Evolutionary conservation across 192 early-diverging fungal species (phyloP), one percentile per base, ranked within the genome.

Genomic region (Coemansia sp.): DNA sequence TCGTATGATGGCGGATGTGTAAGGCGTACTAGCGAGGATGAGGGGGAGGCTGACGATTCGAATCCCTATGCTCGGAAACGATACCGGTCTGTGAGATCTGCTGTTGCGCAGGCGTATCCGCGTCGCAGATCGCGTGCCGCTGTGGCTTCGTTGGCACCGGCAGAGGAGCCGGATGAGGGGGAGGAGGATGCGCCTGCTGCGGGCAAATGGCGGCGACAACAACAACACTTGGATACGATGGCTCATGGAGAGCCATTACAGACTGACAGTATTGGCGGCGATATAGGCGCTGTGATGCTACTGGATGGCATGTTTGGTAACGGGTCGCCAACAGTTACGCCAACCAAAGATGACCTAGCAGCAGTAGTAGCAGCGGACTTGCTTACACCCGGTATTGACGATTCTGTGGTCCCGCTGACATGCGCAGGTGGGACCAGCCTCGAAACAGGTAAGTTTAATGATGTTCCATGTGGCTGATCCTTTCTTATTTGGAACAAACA

Each of bases 21-120:
- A 26, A 21, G 23, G 49, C 19, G 46, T 3, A 13, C 52, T 26
- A 55, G 52, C 52, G 64, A 70, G 10, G 55, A 60, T 37, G 35
- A 37, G 7, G 40, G 60, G 26, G 55, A 67, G 16, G 67, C 33
- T 26, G 62, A 40, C 3, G 73, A 67, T 4, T 47, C 58, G 19
- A 82, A 82, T 44, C 79, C 79, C 1, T 82, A 82, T 63, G 79
- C 79, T 10, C 64, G 79, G 8, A 82, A 82, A 57, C 58, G 75
- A 14, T 82, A 76, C 59, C 49, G 61, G 60, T 82, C 79, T 11
- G 79, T 82, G 21, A 65, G 72, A 37, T 82, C 79, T 19, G 74
- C 72, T 4, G 79, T 82, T 0, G 71, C 71, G 1, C 75, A 71
- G 68, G 69, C 68, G 19, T 76, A 82, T 37, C 72, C 79, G 8